These are phyloP conservation scores for Solanum verrucosum DNA, from an alignment of 257 asterid genomes.

Conservation along the genomic window DNA sequence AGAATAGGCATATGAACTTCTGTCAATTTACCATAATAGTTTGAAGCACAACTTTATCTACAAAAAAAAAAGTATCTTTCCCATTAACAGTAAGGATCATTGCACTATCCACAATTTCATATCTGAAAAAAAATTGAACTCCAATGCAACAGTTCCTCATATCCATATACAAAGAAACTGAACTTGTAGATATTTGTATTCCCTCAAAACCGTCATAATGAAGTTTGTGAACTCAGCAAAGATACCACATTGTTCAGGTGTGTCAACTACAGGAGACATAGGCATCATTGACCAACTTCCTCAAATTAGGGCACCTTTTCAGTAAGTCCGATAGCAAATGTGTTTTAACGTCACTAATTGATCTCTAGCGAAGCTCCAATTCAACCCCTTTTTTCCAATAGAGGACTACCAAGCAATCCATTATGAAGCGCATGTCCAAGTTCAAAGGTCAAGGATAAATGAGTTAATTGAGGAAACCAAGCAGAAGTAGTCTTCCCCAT, in stretches of 20 bases:
- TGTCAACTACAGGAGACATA: not conserved
- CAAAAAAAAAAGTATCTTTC: not conserved
- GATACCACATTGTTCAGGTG: constrained; percentile 60
- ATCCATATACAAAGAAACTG: constrained; percentile 50
- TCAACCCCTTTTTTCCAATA: constrained; percentile 38
- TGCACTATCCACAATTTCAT: not conserved
- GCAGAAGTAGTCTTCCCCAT: constrained; percentile 51
- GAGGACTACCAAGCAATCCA: constrained; percentile 33
- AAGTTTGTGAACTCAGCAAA: constrained; percentile 54
- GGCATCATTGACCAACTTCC: not conserved
- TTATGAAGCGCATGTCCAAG: constrained; percentile 47
- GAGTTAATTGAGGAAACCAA: constrained; percentile 56
- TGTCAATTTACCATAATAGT: not conserved
- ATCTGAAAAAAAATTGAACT: not conserved
- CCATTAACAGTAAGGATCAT: not conserved
- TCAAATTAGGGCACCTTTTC: constrained; percentile 56
- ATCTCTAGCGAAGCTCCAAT: constrained; percentile 76
- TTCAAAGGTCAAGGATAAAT: constrained; percentile 59
- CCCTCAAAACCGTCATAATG: constrained; percentile 53
- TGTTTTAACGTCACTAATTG: constrained; percentile 45
- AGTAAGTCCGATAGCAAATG: constrained; percentile 59
- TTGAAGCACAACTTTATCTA: not conserved
- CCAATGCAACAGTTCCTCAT: not conserved
- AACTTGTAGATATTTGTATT: constrained; percentile 47
- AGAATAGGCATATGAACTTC: not conserved